Conservation (phyloP, 768 basidiomycete genomes). For the Russula dissimulans region DNA sequence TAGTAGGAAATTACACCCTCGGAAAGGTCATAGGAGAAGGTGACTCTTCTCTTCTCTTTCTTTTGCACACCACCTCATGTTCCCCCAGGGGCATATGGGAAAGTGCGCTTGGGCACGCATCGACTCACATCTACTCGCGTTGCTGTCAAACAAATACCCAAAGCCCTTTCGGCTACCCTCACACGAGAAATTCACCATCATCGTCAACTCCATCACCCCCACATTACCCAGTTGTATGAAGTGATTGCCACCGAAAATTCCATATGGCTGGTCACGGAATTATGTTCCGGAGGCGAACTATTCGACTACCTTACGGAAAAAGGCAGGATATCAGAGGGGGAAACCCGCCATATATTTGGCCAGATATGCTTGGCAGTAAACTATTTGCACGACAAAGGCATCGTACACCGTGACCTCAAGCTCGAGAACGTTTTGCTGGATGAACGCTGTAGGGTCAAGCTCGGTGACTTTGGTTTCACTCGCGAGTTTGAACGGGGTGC, state of each 20-base stretch:
- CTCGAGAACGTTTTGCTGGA: conserved; percentile 91
- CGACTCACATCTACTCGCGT: conserved; percentile 86
- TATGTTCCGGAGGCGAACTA: conserved; percentile 93
- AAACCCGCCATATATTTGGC: conserved; percentile 86
- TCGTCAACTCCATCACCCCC: conserved; percentile 90
- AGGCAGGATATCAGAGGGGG: conserved; percentile 75
- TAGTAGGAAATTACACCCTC: conserved; percentile 90
- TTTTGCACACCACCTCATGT: background rate
- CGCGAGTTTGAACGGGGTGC: conserved; percentile 74
- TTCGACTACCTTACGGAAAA: conserved; percentile 98
- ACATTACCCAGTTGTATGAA: conserved; percentile 94
- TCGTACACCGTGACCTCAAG: conserved; percentile 96
- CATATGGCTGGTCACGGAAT: conserved; percentile 96
- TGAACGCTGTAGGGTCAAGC: conserved; percentile 82
- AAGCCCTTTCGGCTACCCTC: conserved; percentile 80
- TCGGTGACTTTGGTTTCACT: conserved; percentile 94
- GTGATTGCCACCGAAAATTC: conserved; percentile 92
- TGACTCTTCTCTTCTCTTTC: conserved; percentile 27
- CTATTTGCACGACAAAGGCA: conserved; percentile 84
- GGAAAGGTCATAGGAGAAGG: conserved; percentile 95
- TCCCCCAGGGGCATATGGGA: conserved; percentile 79
- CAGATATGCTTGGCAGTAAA: conserved; percentile 90
- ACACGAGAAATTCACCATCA: conserved; percentile 99
- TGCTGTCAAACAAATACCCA: conserved; percentile 97
- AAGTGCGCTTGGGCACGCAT: conserved; percentile 90